These are phyloP conservation scores for Solioccasus polychromus DNA, from an alignment of 768 basidiomycete species.

Conservation along the genomic window DNA sequence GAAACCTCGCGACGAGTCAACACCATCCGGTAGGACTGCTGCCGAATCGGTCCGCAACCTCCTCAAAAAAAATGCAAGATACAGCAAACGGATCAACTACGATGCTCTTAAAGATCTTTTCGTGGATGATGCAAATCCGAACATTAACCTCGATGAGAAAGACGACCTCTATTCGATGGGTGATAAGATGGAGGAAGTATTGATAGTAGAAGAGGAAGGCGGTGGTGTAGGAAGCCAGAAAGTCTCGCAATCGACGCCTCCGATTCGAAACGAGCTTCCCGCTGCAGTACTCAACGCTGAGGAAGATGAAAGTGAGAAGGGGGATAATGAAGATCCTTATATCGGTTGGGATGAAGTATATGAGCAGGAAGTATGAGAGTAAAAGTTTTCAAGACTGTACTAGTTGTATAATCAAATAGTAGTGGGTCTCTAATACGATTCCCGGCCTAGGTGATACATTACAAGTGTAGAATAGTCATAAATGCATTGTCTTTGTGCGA, in stretches of 20 bases:
- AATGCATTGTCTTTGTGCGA: slow-evolving; percentile 21
- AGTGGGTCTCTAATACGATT: background rate
- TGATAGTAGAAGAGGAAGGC: slow-evolving; percentile 39
- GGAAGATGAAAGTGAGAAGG: slow-evolving; percentile 40
- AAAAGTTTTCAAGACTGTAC: background rate
- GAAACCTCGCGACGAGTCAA: slow-evolving; percentile 72
- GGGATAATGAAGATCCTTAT: slow-evolving; percentile 30
- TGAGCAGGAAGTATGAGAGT: slow-evolving; percentile 71
- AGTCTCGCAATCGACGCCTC: slow-evolving; percentile 33
- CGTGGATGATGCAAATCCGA: slow-evolving; percentile 36
- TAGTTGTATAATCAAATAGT: slow-evolving; percentile 1
- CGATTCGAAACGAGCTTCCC: slow-evolving; percentile 5
- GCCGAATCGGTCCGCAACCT: slow-evolving; percentile 42
- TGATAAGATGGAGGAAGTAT: slow-evolving; percentile 43
- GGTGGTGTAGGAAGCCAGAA: slow-evolving; percentile 31
- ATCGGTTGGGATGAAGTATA: slow-evolving; percentile 52
- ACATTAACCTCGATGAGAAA: slow-evolving; percentile 38
- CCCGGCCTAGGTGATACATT: slow-evolving; percentile 15
- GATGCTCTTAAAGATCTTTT: slow-evolving; percentile 83
- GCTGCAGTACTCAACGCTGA: slow-evolving; percentile 10
- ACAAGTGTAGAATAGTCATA: slow-evolving; percentile 28
- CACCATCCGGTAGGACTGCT: slow-evolving; percentile 38
- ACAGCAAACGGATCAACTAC: slow-evolving; percentile 93
- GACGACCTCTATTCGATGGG: slow-evolving; percentile 55
- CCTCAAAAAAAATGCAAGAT: slow-evolving; percentile 80